Conservation (phyloP, 2,329 filamentous ascomycete genomes). For the Paecilomyces sp. region DNA sequence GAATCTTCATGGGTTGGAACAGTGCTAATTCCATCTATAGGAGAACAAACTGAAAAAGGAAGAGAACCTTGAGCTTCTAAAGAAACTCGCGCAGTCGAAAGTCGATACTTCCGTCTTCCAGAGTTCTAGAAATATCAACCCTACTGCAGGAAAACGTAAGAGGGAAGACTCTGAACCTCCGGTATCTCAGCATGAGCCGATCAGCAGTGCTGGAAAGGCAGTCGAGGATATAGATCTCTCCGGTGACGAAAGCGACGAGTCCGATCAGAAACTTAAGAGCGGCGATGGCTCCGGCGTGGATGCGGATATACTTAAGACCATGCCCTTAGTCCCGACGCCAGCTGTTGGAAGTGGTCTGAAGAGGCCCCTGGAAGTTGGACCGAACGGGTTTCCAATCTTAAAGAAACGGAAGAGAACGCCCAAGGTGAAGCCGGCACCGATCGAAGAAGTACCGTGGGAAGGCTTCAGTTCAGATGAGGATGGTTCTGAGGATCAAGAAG, state of each 20-base stretch:
- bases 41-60: conserved; percentile 93
- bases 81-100: conserved; percentile 70
- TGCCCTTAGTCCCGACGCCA: conserved; percentile 7
- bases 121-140: conserved; percentile 62
- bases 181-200: conserved; percentile 7
- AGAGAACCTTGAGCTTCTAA: conserved; percentile 76
- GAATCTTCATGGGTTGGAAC: background rate
- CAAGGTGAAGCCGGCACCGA: conserved; percentile 36
- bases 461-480: conserved; percentile 33
- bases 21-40: conserved; percentile 26
- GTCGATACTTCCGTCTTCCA: conserved; percentile 75
- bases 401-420: conserved; percentile 69
- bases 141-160: conserved; percentile 52
- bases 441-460: conserved; percentile 38
- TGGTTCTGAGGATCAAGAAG: conserved; percentile 9
- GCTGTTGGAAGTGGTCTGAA: conserved; percentile 70
- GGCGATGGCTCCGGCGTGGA: conserved; percentile 17
- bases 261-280: conserved; percentile 19
- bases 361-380: conserved; percentile 71
- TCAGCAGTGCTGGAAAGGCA: conserved; percentile 10
- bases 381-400: conserved; percentile 72
- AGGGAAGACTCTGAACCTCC: conserved; percentile 46
- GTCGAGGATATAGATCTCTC: conserved; percentile 21
- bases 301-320: conserved; percentile 47
- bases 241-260: conserved; percentile 27